Conservation (phyloP, 345 rosid species). For the Pistacia vera region DNA sequence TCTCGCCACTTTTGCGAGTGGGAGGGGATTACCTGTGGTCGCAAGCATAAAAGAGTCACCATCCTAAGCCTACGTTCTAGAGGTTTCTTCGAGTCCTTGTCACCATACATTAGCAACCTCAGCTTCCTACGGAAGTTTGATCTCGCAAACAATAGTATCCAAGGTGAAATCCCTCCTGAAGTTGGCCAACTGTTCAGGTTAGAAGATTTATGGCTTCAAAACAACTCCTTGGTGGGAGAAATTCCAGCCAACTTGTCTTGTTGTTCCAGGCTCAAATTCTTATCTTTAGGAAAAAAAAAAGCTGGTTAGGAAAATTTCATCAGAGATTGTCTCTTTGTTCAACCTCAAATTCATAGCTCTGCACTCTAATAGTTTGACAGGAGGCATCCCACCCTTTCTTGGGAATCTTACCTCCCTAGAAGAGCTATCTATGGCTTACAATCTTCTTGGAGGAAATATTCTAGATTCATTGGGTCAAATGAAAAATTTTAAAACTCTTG, state of each 20-base stretch:
- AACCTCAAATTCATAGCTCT: neutral
- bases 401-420: conserved; percentile 27
- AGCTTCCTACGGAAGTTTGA: conserved; percentile 15
- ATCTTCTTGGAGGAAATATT: neutral
- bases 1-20: conserved; percentile 28
- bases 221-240: conserved; percentile 18
- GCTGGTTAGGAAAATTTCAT: conserved; percentile 14
- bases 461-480: neutral
- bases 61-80: conserved; percentile 14
- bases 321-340: neutral
- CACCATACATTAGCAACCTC: conserved; percentile 19
- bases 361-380: conserved; percentile 8
- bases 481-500: no score
- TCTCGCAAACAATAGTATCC: conserved; percentile 8
- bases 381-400: conserved; percentile 7
- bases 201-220: neutral
- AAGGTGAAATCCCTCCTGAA: conserved; percentile 13
- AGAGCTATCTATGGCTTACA: neutral
- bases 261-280: neutral
- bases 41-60: conserved; percentile 26
- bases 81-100: conserved; percentile 18
- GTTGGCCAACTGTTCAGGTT: conserved; percentile 4
- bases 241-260: conserved; percentile 18
- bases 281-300: conserved; percentile 1
- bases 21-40: conserved; percentile 31